A percentile compares a stretch with the other conserved stretches of the same genome.
Conservation (phyloP, 345 rosid species). For the Euclidium syriacum region DNA sequence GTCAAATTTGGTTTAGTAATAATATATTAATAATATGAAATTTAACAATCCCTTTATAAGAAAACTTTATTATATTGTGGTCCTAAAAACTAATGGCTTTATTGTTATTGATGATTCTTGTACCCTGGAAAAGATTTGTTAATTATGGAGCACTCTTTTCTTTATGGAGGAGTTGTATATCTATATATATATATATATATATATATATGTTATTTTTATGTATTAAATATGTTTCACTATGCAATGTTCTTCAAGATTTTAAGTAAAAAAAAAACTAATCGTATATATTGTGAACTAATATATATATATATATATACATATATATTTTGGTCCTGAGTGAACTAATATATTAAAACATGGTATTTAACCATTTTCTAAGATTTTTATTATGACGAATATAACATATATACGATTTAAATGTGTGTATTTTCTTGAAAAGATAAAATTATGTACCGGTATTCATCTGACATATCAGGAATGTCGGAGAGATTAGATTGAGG, state of each 20-base stretch:
- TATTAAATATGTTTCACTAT: not conserved
- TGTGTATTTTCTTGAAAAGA: not conserved
- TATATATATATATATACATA: no score
- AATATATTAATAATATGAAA: no score
- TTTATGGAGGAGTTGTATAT: not conserved
- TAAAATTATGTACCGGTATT: slow-evolving; percentile 37
- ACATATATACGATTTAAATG: not conserved
- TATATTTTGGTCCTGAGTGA: no score
- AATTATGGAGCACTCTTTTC: not conserved
- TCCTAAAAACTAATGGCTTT: not conserved
- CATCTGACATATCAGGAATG: slow-evolving; percentile 53
- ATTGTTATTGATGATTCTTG: not conserved
- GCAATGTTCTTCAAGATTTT: no score
- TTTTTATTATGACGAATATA: no score
- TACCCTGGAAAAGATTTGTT: not conserved
- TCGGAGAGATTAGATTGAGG: slow-evolving; percentile 57
- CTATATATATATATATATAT: not conserved
- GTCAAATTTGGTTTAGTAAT: not conserved
- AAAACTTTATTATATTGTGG: not conserved
- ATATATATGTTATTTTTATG: not conserved
- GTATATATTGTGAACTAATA: no score
- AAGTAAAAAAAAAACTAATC: no score
- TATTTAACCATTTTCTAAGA: no score
- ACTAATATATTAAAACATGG: no score
- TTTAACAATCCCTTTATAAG: no score